Evolutionary conservation across 2,329 filamentous ascomycete species (phyloP).

Genomic region (Trichoderma arundinaceum): DNA sequence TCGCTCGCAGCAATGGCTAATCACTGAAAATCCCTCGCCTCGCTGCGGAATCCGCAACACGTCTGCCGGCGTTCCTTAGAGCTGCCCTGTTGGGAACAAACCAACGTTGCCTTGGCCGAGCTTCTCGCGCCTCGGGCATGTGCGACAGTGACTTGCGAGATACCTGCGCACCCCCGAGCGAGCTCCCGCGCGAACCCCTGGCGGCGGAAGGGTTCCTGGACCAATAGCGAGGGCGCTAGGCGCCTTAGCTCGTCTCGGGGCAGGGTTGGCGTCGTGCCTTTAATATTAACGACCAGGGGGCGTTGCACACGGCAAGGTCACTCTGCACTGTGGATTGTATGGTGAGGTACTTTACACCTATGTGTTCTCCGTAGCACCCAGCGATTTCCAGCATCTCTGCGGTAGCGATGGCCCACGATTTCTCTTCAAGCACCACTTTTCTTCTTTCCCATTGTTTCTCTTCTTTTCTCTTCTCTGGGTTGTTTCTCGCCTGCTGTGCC

Average conservation of each 20-base stretch:
- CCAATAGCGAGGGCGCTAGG: constrained; percentile 36
- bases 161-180: constrained; percentile 3
- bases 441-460: not conserved
- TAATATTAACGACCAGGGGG: constrained; percentile 33
- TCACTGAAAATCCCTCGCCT: constrained; percentile 22
- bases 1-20: not conserved
- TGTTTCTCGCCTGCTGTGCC: not conserved
- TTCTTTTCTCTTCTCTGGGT: not conserved
- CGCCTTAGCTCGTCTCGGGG: constrained; percentile 39
- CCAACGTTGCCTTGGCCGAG: too few species aligned
- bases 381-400: not conserved
- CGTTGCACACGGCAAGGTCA: not conserved
- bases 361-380: too few species aligned
- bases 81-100: constrained; percentile 13
- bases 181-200: constrained; percentile 18
- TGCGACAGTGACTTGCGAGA: constrained; percentile 15
- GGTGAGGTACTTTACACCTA: not conserved
- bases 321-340: not conserved
- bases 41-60: not conserved
- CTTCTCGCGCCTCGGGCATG: not conserved
- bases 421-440: constrained; percentile 6
- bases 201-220: constrained; percentile 29
- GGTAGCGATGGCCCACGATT: not conserved
- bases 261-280: constrained; percentile 39
- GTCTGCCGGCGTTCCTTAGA: constrained; percentile 7